Base-by-base conservation (phyloP, 2,329 filamentous ascomycete species). In the Ophiocordyceps australis region DNA sequence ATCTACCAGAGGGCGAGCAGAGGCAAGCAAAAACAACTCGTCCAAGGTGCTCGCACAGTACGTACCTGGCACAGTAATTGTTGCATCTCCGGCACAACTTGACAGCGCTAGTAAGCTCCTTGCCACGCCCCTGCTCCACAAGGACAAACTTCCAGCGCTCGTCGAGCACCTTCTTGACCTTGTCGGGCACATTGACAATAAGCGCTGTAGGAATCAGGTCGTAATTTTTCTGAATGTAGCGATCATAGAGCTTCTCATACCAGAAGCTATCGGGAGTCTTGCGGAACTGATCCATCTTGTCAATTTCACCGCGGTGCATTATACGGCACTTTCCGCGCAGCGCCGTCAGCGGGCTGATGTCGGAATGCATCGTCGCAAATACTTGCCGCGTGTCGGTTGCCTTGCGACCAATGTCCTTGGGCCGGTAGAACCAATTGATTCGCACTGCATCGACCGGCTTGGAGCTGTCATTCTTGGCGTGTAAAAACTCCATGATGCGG, bases 351-450 rank as follows among this genome's bases (percentile, higher is more conserved):
- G 89, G 89, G 47, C 82, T 92, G 33, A 83, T 77, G 57, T 98
- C 89, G 15, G 89, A 95, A 52, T 98, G 89, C 89, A 98, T 98
- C 17, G 89, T 93, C 34, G 83, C 86, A 53, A 86, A 94, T 27
- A 98, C 72, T 41, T 86, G 63, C 33, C 89, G 78, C 31, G 80
- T 86, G 59, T 98, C 89, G 47, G 79, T 76, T 38, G 80, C 76
- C 55, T 85, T 89, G 39, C 85, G 80, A 38, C 81, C 80, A 44
- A 95, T 92, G 54, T 98, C 89, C 51, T 89, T 83, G 29, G 89
- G 86, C 21, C 89, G 74, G 50, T 95, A 95, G 53, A 86, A 94
- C 89, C 89, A 98, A 55, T 98, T 98, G 44, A 95, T 79, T 38
- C 85, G 76, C 41, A 98, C 54, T 22, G 81, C 73, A 45, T 94